Evolutionary conservation across 345 rosid species (phyloP), one percentile per base, ranked within the genome.

Genomic region (Ceriops decandra): DNA sequence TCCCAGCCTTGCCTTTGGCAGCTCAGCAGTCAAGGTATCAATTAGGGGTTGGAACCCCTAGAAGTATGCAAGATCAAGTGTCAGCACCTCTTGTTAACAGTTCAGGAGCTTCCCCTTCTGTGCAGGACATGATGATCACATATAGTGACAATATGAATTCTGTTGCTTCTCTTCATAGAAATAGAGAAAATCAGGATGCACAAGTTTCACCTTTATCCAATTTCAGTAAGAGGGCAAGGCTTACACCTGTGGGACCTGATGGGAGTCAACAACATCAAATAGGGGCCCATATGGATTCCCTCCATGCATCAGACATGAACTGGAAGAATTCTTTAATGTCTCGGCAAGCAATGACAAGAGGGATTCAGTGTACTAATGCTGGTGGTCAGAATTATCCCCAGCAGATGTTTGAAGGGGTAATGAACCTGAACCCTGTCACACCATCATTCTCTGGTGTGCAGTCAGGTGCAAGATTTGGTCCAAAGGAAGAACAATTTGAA

Each of bases 401-500:
- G 56, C 93, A 91, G 72, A 81, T 84, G 72, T 76, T 82, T 66
- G 97, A 88, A 47, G 91, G 92, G 68, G 82, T 80, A 63, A 58
- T 84, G 77, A 90, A 91, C 79, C 87, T 87, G 68, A 93, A 84
- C 78, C 66, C 82, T 72, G 86, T 84, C 58, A 74, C 87, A 57
- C 71, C 85, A 75, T 77, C 87, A 27, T 81, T 85, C 60, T 70
- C 81, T 67, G 73, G 95, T 53, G 95, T 83, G 68, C 91, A 86
- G 66, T 79, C 79, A 58, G 82, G 79, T 70, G 68, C 82, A 84
- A 84, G 95, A 82, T 80, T 71, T 75, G 77, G 79, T 66, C 78
- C 87, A 28, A 87, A 90, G 82, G 92, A 89, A 75, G 98, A 88
- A 70, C 98, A 85, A 56, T 79, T 85, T 68, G 99, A 91, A 71